phyloP scores from a whole-genome alignment of 805 yeast genomes.

The Ogataea zsoltii region DNA sequence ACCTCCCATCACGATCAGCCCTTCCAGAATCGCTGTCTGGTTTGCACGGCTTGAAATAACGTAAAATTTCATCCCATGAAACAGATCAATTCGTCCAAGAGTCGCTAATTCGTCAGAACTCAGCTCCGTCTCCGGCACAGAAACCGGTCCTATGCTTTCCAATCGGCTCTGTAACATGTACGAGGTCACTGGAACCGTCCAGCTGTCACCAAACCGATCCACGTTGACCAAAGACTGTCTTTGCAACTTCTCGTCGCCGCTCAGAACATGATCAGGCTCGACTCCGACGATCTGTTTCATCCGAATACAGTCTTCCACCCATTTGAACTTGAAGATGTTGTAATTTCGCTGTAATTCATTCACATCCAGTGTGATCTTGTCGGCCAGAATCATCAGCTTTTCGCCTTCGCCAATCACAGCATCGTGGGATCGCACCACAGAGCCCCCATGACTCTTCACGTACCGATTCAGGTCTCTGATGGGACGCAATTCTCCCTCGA shows the following conservation, averaged over 20 bases:
- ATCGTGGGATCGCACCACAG: slow-evolving; percentile 38
- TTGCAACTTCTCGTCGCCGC: slow-evolving; percentile 36
- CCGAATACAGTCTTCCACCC: slow-evolving; percentile 70
- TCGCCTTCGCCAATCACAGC: slow-evolving; percentile 17
- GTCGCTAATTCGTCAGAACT: background rate
- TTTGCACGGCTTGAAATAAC: slow-evolving; percentile 26
- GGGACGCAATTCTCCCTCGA: slow-evolving; percentile 28
- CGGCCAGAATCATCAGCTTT: slow-evolving; percentile 38
- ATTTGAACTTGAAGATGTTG: slow-evolving; percentile 64
- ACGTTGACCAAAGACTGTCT: slow-evolving; percentile 36
- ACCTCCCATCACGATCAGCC: slow-evolving; percentile 42
- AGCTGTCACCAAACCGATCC: slow-evolving; percentile 69
- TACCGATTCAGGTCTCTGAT: slow-evolving; percentile 39
- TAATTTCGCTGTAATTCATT: slow-evolving; percentile 39
- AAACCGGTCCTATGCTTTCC: no score
- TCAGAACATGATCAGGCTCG: slow-evolving; percentile 61
- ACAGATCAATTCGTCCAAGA: slow-evolving; percentile 23
- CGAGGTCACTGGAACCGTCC: slow-evolving; percentile 34
- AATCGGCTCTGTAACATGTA: slow-evolving; percentile 25
- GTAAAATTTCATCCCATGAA: slow-evolving; percentile 37
- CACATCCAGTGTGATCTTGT: slow-evolving; percentile 41
- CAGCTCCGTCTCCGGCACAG: no score
- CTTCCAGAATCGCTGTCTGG: slow-evolving; percentile 15
- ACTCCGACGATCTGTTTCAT: slow-evolving; percentile 44
- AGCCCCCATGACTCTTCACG: slow-evolving; percentile 53